These are phyloP conservation scores for Solanum paucissectum DNA, from an alignment of 257 asterid species.

Conservation along the genomic window DNA sequence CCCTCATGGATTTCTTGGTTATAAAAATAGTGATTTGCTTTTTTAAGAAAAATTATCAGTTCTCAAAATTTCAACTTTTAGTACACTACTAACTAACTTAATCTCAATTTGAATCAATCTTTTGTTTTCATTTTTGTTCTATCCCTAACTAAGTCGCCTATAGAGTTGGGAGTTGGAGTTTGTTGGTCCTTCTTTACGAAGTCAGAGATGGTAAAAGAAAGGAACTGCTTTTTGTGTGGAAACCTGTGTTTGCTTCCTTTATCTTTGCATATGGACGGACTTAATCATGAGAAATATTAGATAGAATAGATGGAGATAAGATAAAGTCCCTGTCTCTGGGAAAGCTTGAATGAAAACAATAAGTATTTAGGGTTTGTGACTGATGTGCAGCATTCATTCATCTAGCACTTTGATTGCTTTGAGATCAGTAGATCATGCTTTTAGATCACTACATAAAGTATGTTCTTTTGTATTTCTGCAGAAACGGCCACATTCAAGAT, in stretches of 20 bases:
- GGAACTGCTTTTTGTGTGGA: neutral
- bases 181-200: neutral
- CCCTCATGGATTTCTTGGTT: neutral
- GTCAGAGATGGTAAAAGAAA: neutral
- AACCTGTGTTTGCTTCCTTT: neutral
- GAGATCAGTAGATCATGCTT: neutral
- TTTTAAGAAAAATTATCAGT: neutral
- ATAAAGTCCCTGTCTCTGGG: neutral
- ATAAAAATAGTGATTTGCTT: neutral
- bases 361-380: neutral
- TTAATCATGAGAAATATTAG: neutral
- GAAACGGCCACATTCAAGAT: constrained; percentile 5
- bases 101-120: neutral
- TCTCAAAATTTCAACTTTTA: neutral
- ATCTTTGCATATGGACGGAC: neutral
- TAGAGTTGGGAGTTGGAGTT: neutral
- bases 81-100: neutral
- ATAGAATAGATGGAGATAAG: neutral
- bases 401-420: neutral
- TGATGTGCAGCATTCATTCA: neutral
- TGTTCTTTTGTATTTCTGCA: constrained; percentile 2
- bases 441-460: neutral
- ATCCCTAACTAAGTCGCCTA: neutral
- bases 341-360: neutral
- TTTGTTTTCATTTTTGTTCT: neutral